Evolutionary conservation across 148 eudicot species (phyloP), one percentile per base, ranked within the genome.

Genomic region (Spergularia marina): DNA sequence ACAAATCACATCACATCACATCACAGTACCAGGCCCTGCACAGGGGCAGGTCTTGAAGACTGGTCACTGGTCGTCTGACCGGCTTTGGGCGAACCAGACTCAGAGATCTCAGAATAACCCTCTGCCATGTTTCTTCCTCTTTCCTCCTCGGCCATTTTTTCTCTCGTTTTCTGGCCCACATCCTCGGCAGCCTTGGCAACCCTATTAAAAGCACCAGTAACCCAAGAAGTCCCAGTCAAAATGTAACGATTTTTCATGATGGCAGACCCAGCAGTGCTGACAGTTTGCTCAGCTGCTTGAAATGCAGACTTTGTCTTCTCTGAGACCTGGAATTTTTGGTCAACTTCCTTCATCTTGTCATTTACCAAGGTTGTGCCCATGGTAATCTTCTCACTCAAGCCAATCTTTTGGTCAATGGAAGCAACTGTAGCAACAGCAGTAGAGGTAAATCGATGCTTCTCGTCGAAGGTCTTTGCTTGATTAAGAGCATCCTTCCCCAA

Each of bases 241-340:
- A 92, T 72, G 71, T 94, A 92, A 1, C 96, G 87, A 79, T 94
- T 94, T 80, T 92, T 94, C 96, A 94, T 92, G 47, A 92, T 81
- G 63, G 96, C 85, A 12, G 98, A 90, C 51, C 98, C 97, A 8
- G 97, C 98, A 10, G 25, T 84, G 69, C 89, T 89, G 12, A 94
- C 97, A 2, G 90, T 86, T 81, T 94, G 97, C 87, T 92, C 97
- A 8, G 98, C 98, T 66, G 89, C 88, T 11, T 89, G 76, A 41
- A 87, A 72, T 25, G 94, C 98, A 30, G 94, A 68, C 73, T 90
- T 92, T 41, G 98, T 90, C 86, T 88, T 94, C 76, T 91, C 97
- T 1, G 95, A 85, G 53, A 94, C 97, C 76, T 87, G 98, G 52
- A 89, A 91, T 72, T 87, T 94, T 72, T 94, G 90, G 81, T 94